Evolutionary conservation across 2,329 filamentous ascomycete species (phyloP), one percentile per base, ranked within the genome.

Genomic region (Aspergillus sp.): DNA sequence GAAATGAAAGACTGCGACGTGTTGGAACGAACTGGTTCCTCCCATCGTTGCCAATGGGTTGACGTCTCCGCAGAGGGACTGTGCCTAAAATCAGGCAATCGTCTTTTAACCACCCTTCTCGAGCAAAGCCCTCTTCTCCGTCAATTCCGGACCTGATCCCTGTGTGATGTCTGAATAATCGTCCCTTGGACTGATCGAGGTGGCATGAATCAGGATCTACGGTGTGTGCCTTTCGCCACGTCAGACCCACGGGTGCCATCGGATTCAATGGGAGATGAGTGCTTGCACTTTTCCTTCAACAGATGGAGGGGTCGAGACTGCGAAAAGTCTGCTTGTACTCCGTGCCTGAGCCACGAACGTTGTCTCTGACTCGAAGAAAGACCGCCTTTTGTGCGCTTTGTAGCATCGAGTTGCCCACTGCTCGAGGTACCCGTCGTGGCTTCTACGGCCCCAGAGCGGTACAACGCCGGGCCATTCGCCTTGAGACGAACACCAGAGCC

Each of bases 141-240:
- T 19, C 25, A 22, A 19, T 52, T 61, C 59, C 59, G 41, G 57
- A 47, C 51, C n/a, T 25, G n/a, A 19, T 19, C 19, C 19, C 19
- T 19, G 19, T 22, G 2, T 46, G 17, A 57, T 7, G 23, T 11
- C 25, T 17, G 48, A 31, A 55, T 55, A 34, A 55, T 31, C 17
- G 46, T 55, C 53, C 4, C 19, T 38, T 47, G 11, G 23, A 46
- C 53, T 56, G 23, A 47, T 52, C 34, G 15, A 55, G 22, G 28
- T 49, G 55, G 30, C 34, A 50, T 46, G 31, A 53, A 56, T 53
- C 52, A 50, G 49, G 38, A 52, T 50, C 30, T 38, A 49, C 46
- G n/a, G 47, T 41, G 34, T 41, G 34, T 41, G 34, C 34, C 30
- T 54, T 56, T 57, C 47, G 54, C 63, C 60, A 64, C 63, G 63